Conservation (phyloP, 1,284 basidiomycete genomes). For the Ustilago esculenta region DNA sequence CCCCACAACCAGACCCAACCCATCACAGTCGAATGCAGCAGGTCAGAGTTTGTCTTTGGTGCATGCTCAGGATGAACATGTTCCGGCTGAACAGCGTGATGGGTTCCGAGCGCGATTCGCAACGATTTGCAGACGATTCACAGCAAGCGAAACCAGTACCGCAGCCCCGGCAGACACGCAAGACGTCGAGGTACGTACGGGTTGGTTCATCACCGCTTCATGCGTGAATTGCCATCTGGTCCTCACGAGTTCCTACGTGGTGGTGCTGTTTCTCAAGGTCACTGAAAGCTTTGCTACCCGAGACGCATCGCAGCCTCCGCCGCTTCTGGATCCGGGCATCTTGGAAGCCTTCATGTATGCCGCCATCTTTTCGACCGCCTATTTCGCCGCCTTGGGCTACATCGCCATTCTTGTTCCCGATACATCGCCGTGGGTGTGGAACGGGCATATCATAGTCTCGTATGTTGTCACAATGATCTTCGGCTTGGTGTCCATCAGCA, state of each 20-base stretch:
- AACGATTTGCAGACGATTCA: no score
- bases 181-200: conserved; percentile 5
- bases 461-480: not conserved
- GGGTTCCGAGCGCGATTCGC: no score
- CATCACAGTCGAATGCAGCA: no score
- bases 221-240: conserved; percentile 35
- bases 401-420: conserved; percentile 30
- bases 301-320: not conserved
- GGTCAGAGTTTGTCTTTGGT: no score
- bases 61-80: no score
- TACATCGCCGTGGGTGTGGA: conserved; percentile 26
- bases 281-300: conserved; percentile 4
- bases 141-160: no score
- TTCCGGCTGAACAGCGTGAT: no score
- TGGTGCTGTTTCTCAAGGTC: conserved; percentile 12
- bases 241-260: conserved; percentile 10
- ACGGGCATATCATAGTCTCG: not conserved
- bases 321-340: conserved; percentile 5
- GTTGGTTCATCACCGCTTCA: conserved; percentile 27
- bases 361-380: conserved; percentile 22
- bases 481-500: not conserved
- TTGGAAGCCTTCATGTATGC: conserved; percentile 14
- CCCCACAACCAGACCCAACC: no score
- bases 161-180: not conserved
- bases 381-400: conserved; percentile 31